Base-by-base conservation (phyloP, 1,284 basidiomycete species). In the Apiotrichum gamsii region DNA sequence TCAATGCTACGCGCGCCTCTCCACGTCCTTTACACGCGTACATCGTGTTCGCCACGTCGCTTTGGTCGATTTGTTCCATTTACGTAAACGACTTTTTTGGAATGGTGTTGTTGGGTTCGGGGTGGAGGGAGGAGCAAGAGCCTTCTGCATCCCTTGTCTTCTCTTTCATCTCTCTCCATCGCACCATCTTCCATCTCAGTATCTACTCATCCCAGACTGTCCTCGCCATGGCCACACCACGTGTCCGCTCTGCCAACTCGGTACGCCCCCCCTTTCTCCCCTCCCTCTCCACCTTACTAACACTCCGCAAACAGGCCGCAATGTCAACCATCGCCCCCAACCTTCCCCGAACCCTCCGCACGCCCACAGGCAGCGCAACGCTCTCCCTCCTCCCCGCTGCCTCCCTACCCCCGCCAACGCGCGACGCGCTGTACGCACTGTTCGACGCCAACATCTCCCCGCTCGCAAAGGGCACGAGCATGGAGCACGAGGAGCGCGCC, bases 361-460 rank as follows among this genome's bases (percentile, higher is more conserved):
- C 43, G n/a, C 41, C 38, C 5, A 24, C 31, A n/a, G 47, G 43
- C 14, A 29, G 21, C 15, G 34, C 30, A 9, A 15, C 29, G 4
- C 46, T 61, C 18, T 25, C 35, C 2, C 52, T 60, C 10, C 36
- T 48, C 20, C 28, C 44, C 9, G 47, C 61, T 2, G 25, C 50
- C 1, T 18, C 51, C 3, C 45, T 68, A 1, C 34, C 53, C 5
- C 29, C 37, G 0, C 9, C 21, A 6, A 40, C 52, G 8, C 38
- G 49, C 25, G 56, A 59, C 19, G 47, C 56, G 5, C 54, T 70
- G 13, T 68, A 59, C 49, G 36, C 30, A 2, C 47, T 70, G 8
- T 65, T 59, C 43, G 55, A 65, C 43, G 36, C 38, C 5, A 70
- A 69, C 50, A 70, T 70, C 57, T 49, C 42, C n/a, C 30, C 45